Conservation (phyloP, 495 filamentous ascomycete species). For the Rusavskia elegans region DNA sequence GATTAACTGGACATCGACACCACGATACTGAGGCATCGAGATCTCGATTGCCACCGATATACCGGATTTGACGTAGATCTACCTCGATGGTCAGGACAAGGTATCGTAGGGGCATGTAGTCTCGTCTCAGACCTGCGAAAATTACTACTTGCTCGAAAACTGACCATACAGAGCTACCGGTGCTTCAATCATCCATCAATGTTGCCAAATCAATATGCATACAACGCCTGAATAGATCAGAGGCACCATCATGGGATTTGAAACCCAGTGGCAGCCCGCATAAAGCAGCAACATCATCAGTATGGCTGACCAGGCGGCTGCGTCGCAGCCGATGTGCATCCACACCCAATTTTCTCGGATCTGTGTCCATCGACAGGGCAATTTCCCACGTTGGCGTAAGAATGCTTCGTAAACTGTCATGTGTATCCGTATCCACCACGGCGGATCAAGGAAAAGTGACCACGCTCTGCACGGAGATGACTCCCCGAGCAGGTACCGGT, state of each 20-base stretch:
- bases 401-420: neutral
- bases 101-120: no score
- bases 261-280: neutral
- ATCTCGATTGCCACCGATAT: no score
- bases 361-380: neutral
- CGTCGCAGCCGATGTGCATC: neutral
- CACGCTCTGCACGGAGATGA: neutral
- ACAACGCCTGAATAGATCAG: neutral
- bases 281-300: neutral
- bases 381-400: neutral
- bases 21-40: no score
- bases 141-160: no score
- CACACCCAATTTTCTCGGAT: neutral
- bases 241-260: neutral
- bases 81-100: no score
- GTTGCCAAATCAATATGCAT: neutral
- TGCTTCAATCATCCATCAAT: conserved; percentile 9
- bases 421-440: neutral
- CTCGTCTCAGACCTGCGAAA: no score
- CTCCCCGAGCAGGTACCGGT: neutral
- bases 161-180: no score
- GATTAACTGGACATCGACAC: no score
- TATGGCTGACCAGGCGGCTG: neutral
- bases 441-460: neutral
- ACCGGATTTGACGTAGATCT: no score